Conservation (phyloP, 2,329 filamentous ascomycete species). For the Metarhizium robertsii region DNA sequence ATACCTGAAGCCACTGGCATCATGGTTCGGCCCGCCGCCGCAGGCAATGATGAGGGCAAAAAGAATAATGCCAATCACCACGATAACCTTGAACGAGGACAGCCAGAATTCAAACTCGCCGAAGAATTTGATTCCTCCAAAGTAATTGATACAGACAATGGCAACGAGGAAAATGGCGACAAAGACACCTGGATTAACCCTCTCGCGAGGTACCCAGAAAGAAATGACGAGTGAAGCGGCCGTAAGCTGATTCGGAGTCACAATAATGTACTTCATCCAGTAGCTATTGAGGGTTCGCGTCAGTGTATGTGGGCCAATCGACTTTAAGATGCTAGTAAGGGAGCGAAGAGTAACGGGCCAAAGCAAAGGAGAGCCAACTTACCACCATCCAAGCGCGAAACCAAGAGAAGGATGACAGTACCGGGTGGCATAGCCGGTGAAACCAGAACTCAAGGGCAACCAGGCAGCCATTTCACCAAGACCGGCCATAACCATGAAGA, state of each 20-base stretch:
- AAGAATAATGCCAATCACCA: conserved; percentile 57
- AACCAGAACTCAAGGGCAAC: conserved; percentile 69
- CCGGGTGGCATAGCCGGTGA: conserved; percentile 70
- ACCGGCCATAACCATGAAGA: conserved; percentile 73
- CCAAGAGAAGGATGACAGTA: conserved; percentile 76
- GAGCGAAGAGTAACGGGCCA: no score
- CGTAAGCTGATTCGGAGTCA: conserved; percentile 77
- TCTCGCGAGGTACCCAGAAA: conserved; percentile 59
- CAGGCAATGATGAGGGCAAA: conserved; percentile 53
- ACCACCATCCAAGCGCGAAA: conserved; percentile 68
- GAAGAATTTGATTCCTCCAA: conserved; percentile 53
- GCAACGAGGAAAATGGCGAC: conserved; percentile 60
- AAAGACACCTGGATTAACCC: conserved; percentile 69
- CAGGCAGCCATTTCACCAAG: conserved; percentile 81
- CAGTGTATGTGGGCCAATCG: background rate
- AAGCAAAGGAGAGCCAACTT: conserved; percentile 19
- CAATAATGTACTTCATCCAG: conserved; percentile 76
- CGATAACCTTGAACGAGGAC: conserved; percentile 58
- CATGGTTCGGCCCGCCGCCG: conserved; percentile 55
- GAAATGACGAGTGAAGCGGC: conserved; percentile 71
- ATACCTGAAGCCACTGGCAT: conserved; percentile 56
- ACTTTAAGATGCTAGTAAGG: background rate
- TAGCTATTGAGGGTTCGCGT: conserved; percentile 24
- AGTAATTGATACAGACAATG: conserved; percentile 58
- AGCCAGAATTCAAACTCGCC: conserved; percentile 57